Conservation (phyloP, 2,329 filamentous ascomycete species). For the Arthrobotrys musiformis region DNA sequence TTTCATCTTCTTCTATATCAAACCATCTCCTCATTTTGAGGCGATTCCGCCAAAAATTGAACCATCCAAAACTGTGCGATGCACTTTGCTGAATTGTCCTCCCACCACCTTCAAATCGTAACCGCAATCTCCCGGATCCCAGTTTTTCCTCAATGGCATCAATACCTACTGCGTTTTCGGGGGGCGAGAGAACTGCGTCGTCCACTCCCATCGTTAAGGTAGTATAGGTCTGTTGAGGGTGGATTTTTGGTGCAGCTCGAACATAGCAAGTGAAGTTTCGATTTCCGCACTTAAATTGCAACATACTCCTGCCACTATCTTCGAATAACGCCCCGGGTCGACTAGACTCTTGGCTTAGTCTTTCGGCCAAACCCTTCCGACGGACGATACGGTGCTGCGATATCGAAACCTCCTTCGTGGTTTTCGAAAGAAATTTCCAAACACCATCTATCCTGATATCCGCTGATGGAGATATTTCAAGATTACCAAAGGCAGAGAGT, state of each 20-base stretch:
- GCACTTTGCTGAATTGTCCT: constrained; percentile 7
- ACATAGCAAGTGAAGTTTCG: constrained; percentile 43
- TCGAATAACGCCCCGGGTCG: constrained; percentile 31
- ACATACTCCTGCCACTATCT: constrained; percentile 38
- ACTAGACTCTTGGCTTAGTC: constrained; percentile 31
- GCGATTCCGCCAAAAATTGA: constrained; percentile 50
- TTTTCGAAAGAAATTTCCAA: constrained; percentile 39
- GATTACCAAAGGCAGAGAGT: constrained; percentile 42
- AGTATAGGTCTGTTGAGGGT: constrained; percentile 28
- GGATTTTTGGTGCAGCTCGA: constrained; percentile 38
- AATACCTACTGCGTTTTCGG: constrained; percentile 9
- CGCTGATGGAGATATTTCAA: constrained; percentile 45
- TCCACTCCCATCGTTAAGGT: constrained; percentile 50
- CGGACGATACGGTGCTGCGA: constrained; percentile 38
- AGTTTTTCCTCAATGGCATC: constrained; percentile 21
- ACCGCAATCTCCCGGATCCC: constrained; percentile 36
- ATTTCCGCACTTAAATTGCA: constrained; percentile 46
- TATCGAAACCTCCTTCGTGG: constrained; percentile 42
- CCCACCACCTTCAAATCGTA: constrained; percentile 37
- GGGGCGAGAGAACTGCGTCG: constrained; percentile 36
- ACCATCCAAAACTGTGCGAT: constrained; percentile 48
- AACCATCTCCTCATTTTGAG: constrained; percentile 50
- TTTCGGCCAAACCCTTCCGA: constrained; percentile 33
- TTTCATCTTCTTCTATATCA: constrained; percentile 48
- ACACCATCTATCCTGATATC: constrained; percentile 50